phyloP scores from a whole-genome alignment of 1,284 basidiomycete species.

The Bondarzewia mesenterica region DNA sequence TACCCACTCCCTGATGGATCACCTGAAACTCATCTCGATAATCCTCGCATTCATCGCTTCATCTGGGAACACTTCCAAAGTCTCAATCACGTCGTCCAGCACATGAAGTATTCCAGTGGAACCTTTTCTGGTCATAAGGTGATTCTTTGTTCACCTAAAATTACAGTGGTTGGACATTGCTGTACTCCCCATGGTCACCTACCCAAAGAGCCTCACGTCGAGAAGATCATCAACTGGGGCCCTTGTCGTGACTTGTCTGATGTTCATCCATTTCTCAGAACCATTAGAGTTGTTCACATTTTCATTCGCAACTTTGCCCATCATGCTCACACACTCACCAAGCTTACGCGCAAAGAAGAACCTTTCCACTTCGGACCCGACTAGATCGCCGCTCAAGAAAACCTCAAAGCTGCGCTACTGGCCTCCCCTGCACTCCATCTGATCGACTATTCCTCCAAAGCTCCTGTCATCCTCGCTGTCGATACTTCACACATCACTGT shows the following conservation, averaged over 20 bases:
- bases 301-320: conserved; percentile 17
- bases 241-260: conserved; percentile 4
- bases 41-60: conserved; percentile 24
- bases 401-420: conserved; percentile 14
- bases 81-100: conserved; percentile 23
- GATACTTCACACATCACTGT: conserved; percentile 26
- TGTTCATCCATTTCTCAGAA: conserved; percentile 6
- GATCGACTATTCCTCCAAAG: conserved; percentile 21
- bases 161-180: conserved; percentile 20
- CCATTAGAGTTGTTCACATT: conserved; percentile 12
- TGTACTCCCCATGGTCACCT: conserved; percentile 18
- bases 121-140: conserved; percentile 19
- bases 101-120: conserved; percentile 16
- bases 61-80: conserved; percentile 23
- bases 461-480: conserved; percentile 21
- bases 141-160: conserved; percentile 10
- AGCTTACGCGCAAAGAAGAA: conserved; percentile 10
- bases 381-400: conserved; percentile 11
- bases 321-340: conserved; percentile 7
- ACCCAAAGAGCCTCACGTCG: conserved; percentile 7
- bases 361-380: conserved; percentile 13
- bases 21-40: conserved; percentile 20
- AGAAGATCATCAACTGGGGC: conserved; percentile 17
- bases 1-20: conserved; percentile 13
- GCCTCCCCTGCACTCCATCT: conserved; percentile 16